phyloP scores from a whole-genome alignment of 2,329 filamentous ascomycete species.

The Nemania sp. region DNA sequence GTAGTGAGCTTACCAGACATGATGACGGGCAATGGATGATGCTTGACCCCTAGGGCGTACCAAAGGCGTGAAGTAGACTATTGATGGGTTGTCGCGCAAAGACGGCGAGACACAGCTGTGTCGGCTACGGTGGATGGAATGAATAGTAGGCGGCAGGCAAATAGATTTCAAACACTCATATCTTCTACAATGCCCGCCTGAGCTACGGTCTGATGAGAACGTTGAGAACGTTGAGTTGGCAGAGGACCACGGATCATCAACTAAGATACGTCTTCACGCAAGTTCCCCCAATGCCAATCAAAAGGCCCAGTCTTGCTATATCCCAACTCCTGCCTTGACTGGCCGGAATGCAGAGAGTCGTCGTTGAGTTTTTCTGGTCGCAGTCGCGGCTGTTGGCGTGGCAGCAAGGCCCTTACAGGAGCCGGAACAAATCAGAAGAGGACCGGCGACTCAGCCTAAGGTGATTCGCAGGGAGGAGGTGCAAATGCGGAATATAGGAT shows the following conservation, averaged over 20 bases:
- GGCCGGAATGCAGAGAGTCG: background rate
- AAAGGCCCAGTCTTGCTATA: conserved; percentile 22
- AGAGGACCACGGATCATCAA: conserved; percentile 28
- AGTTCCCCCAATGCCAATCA: conserved; percentile 24
- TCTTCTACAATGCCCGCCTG: conserved; percentile 40
- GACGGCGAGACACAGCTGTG: conserved; percentile 25
- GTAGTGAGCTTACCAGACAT: conserved; percentile 44
- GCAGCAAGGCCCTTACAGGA: background rate
- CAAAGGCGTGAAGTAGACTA: conserved; percentile 12
- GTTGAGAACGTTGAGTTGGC: conserved; percentile 28
- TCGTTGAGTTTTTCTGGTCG: too few species aligned
- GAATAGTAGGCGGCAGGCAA: conserved; percentile 15
- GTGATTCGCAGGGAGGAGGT: background rate
- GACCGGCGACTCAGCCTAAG: background rate
- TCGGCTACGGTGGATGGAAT: conserved; percentile 34
- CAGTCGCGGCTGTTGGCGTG: background rate
- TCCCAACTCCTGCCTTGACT: conserved; percentile 14
- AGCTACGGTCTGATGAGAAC: conserved; percentile 38
- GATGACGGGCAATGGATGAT: conserved; percentile 20
- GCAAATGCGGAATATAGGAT: background rate
- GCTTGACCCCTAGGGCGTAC: conserved; percentile 20
- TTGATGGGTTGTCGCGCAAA: conserved; percentile 17
- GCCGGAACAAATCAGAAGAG: background rate
- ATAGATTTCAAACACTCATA: conserved; percentile 40
- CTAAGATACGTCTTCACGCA: conserved; percentile 29